These are phyloP conservation scores for Cladosporium velox DNA, from an alignment of 2,329 filamentous ascomycete species.

Conservation along the genomic window DNA sequence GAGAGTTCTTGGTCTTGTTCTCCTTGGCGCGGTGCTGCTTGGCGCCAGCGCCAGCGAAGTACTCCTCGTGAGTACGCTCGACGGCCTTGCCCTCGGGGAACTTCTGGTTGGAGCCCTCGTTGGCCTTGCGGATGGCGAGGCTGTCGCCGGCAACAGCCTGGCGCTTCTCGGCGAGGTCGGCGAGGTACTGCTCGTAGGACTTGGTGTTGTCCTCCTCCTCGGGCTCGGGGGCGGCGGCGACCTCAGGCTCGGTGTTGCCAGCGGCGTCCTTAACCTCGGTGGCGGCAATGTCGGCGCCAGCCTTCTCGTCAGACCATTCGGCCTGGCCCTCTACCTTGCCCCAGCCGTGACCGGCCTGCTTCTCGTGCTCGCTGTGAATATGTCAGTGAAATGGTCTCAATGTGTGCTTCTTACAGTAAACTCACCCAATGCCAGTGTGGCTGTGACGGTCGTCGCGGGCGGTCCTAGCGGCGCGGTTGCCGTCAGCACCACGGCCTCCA, in stretches of 20 bases:
- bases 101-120: conserved; percentile 94
- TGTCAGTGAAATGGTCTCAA: conserved; percentile 29
- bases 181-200: conserved; percentile 87
- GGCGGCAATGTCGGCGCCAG: conserved; percentile 84
- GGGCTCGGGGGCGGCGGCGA: conserved; percentile 35
- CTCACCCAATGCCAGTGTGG: conserved; percentile 61
- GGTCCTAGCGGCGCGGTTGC: conserved; percentile 44
- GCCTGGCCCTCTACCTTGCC: conserved; percentile 72
- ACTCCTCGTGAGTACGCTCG: conserved; percentile 62
- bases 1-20: conserved; percentile 85
- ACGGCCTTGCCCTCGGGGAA: conserved; percentile 80
- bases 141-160: conserved; percentile 64
- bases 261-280: conserved; percentile 72
- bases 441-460: conserved; percentile 63
- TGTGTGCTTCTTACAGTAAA: conserved; percentile 7
- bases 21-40: conserved; percentile 83
- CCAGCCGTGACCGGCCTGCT: conserved; percentile 88
- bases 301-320: conserved; percentile 88
- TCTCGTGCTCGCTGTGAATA: conserved; percentile 68
- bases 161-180: conserved; percentile 74
- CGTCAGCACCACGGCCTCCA: conserved; percentile 59
- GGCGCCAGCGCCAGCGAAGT: conserved; percentile 71
- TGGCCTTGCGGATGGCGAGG: conserved; percentile 80
- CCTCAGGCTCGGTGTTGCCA: conserved; percentile 45
- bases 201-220: conserved; percentile 76